A percentile compares a stretch with the other conserved stretches of the same genome.
Conservation (phyloP, 2,329 filamentous ascomycete species). For the Exophiala spinifera region DNA sequence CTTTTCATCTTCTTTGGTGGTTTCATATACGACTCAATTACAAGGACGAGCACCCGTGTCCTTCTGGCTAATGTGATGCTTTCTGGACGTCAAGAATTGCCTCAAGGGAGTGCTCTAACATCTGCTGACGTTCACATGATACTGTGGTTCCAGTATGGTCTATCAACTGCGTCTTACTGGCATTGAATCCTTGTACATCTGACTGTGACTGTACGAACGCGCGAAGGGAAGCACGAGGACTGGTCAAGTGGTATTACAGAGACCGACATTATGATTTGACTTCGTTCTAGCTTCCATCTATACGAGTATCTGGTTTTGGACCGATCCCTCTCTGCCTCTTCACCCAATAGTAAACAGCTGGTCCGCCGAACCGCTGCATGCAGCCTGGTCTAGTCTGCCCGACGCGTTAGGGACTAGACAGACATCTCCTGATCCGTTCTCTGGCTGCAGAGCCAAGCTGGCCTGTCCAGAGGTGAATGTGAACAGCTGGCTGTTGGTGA, state of each 20-base stretch:
- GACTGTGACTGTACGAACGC: too few relatives aligned
- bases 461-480: slow-evolving; percentile 9
- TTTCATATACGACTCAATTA: too few relatives aligned
- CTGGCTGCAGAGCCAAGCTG: slow-evolving; percentile 13
- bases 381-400: slow-evolving; percentile 14
- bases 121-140: too few relatives aligned
- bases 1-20: not conserved
- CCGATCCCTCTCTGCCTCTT: not conserved
- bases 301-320: not conserved
- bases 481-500: slow-evolving; percentile 18
- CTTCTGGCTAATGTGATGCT: too few relatives aligned
- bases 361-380: slow-evolving; percentile 11
- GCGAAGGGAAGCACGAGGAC: not conserved
- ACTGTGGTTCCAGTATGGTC: too few relatives aligned
- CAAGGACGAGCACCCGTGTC: too few relatives aligned
- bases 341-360: slow-evolving; percentile 14
- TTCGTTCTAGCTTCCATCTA: too few relatives aligned
- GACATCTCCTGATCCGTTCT: slow-evolving; percentile 10
- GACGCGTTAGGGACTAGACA: slow-evolving; percentile 8
- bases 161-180: too few relatives aligned
- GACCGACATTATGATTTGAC: not conserved
- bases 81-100: too few relatives aligned
- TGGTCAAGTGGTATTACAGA: not conserved
- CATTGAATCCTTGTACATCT: too few relatives aligned
- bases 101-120: too few relatives aligned